Evolutionary conservation across 139 green algal species (phyloP).

Genomic region (Chlorella sp.): DNA sequence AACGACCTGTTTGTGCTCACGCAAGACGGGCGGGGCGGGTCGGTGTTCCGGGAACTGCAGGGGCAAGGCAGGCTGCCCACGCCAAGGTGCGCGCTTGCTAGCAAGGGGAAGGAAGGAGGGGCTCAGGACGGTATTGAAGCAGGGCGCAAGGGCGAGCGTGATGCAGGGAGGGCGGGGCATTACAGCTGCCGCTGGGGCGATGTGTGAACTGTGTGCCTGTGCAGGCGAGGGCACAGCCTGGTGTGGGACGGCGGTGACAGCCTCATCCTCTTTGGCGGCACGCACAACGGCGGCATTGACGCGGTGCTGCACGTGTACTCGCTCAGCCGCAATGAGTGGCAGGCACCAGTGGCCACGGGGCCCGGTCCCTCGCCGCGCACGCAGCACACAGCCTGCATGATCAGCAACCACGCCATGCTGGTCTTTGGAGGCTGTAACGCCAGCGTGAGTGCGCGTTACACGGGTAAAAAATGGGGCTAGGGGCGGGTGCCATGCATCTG

Average conservation of each 20-base stretch:
- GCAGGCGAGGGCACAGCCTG: constrained; percentile 34
- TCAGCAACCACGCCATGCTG: constrained; percentile 27
- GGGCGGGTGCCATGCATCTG: too few species aligned
- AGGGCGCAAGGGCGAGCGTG: too few species aligned
- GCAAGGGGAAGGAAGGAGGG: too few species aligned
- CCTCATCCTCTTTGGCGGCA: constrained; percentile 42
- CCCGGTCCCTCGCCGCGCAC: constrained; percentile 30
- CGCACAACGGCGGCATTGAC: constrained; percentile 27
- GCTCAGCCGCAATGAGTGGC: constrained; percentile 31
- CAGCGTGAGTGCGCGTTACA: too few species aligned
- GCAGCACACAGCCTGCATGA: constrained; percentile 29
- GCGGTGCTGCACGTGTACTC: constrained; percentile 22
- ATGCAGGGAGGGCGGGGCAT: constrained; percentile 8
- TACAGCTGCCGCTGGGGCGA: constrained; percentile 8
- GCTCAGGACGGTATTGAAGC: background rate
- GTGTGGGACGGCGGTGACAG: constrained; percentile 29
- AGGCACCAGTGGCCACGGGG: constrained; percentile 10
- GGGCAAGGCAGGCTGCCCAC: background rate
- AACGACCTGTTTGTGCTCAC: constrained; percentile 41
- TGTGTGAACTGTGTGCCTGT: background rate
- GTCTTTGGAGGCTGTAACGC: constrained; percentile 49
- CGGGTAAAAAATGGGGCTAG: too few species aligned
- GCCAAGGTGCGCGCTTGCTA: background rate
- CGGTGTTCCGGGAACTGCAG: background rate
- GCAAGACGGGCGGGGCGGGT: background rate